Percentiles rank a stretch among this genome's conserved stretches.
phyloP scores from a whole-genome alignment of 1,284 basidiomycete genomes.

The Phellopilus nigrolimitatus region DNA sequence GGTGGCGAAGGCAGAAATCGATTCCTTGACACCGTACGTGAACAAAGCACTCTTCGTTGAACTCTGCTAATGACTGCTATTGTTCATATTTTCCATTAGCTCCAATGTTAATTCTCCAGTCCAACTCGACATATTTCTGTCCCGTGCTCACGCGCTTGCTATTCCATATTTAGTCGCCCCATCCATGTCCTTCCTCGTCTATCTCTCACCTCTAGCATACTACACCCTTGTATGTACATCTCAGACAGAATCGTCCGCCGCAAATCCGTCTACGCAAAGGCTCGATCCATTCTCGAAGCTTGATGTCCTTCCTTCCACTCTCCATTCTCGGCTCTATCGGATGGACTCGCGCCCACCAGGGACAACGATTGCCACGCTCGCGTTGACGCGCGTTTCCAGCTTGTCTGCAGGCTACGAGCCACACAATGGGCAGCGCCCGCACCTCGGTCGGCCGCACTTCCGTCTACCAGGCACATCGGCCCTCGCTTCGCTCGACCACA shows the following conservation, averaged over 20 bases:
- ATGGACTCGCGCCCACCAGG: constrained; percentile 37
- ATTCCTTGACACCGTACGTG: constrained; percentile 48
- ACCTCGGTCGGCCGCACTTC: constrained; percentile 21
- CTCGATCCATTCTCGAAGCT: constrained; percentile 30
- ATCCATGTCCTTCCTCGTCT: constrained; percentile 64
- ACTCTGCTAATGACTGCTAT: neutral
- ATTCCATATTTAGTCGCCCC: constrained; percentile 63
- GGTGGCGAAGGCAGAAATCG: constrained; percentile 51
- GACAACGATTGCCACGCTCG: constrained; percentile 52
- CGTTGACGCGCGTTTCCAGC: constrained; percentile 36
- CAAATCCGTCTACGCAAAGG: neutral
- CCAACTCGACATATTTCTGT: constrained; percentile 63
- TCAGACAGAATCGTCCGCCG: neutral
- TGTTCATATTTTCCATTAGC: neutral
- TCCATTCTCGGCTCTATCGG: constrained; percentile 43
- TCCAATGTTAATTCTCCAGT: constrained; percentile 27
- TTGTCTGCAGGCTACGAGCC: neutral
- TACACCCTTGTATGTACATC: constrained; percentile 48
- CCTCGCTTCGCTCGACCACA: constrained; percentile 13
- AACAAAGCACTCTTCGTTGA: neutral
- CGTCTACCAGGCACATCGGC: constrained; percentile 21
- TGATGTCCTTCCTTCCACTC: constrained; percentile 47
- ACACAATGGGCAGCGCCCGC: constrained; percentile 24
- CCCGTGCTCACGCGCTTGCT: constrained; percentile 59
- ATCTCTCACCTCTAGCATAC: constrained; percentile 64